These are phyloP conservation scores for Fusarium sp. DNA, from an alignment of 2,329 filamentous ascomycete species.

Conservation along the genomic window DNA sequence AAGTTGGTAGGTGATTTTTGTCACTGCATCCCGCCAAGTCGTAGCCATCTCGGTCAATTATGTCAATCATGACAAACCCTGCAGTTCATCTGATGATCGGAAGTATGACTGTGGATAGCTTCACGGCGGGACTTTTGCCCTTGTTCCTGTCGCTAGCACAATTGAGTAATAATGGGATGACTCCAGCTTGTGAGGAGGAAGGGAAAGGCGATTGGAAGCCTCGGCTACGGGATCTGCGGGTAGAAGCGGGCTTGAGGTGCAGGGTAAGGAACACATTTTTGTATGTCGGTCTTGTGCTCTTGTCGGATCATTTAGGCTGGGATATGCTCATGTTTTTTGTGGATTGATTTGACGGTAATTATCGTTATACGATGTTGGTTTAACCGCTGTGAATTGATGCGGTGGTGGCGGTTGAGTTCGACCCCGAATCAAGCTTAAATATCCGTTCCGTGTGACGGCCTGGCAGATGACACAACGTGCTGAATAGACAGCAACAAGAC, in stretches of 20 bases:
- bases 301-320: background rate
- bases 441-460: accelerated
- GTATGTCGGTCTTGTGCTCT: background rate
- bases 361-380: accelerated
- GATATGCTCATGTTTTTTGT: background rate
- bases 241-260: background rate
- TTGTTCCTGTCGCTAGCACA: background rate
- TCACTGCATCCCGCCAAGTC: background rate
- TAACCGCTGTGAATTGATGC: accelerated
- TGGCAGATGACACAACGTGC: accelerated
- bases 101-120: slow-evolving; percentile 2
- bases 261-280: background rate
- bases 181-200: background rate
- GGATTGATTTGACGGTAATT: too few species aligned
- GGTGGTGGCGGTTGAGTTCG: background rate
- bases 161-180: slow-evolving; percentile 13
- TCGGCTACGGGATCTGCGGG: slow-evolving; percentile 6
- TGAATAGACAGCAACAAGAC: too few species aligned
- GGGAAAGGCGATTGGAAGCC: background rate
- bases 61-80: slow-evolving; percentile 1
- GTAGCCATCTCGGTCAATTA: slow-evolving; percentile 22
- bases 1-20: background rate
- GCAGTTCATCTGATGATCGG: background rate
- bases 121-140: background rate
- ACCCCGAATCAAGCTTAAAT: background rate